phyloP scores from a whole-genome alignment of 139 green algal species.

The Limnomonas spitsbergensis region DNA sequence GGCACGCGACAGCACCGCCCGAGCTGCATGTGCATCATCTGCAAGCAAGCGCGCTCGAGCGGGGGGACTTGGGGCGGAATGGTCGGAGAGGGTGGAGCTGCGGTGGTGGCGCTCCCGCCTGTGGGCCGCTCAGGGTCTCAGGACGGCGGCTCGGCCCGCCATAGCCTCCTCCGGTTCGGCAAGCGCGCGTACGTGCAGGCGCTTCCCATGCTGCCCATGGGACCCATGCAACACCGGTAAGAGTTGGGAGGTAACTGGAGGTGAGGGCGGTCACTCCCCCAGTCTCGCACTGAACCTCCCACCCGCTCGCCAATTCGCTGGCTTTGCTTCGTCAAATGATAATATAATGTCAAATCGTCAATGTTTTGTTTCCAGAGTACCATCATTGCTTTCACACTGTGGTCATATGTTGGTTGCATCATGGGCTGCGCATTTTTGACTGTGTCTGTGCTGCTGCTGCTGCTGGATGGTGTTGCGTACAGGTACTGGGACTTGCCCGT shows the following conservation, averaged over 20 bases:
- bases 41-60: conserved; percentile 68
- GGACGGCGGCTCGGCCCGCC: not conserved
- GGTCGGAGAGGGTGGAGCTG: conserved; percentile 2
- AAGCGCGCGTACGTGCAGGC: conserved; percentile 76
- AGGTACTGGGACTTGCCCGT: conserved; percentile 1
- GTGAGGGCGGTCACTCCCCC: no score
- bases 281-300: no score
- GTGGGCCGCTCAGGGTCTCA: not conserved
- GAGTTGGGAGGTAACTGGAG: not conserved
- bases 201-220: conserved; percentile 53
- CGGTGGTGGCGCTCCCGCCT: not conserved
- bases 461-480: no score
- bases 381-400: no score
- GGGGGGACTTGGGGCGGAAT: conserved; percentile 20
- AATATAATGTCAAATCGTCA: no score
- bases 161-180: conserved; percentile 39
- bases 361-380: no score
- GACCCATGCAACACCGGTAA: conserved; percentile 29
- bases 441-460: no score
- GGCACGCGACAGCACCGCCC: conserved; percentile 44
- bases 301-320: no score
- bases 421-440: no score
- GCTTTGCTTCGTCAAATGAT: no score
- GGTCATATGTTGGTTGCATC: no score
- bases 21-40: conserved; percentile 78